Base-by-base conservation (phyloP, 2,329 filamentous ascomycete genomes). In the Fusarium guadeloupense region DNA sequence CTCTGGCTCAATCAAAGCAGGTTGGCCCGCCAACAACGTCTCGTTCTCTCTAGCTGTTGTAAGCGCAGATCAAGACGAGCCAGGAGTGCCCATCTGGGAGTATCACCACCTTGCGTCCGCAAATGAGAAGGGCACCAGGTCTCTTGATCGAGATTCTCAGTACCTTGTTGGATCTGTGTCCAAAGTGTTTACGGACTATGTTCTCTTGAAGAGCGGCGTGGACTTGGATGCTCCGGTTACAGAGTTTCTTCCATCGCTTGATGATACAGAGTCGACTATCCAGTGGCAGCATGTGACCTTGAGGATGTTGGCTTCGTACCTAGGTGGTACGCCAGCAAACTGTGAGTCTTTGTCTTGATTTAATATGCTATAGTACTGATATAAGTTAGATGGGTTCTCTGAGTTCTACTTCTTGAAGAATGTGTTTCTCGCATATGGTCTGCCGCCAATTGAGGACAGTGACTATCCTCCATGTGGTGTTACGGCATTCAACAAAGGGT, bases 161-260 rank as follows among this genome's bases (percentile, higher is more conserved):
- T 80, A 78, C 34, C 67, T 79, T 4, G 72, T 80, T 26, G 78
- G 76, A 0, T 80, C 76, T 0, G 63, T 80, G 6, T 74, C 73
- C 0, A 80, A 80, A 16, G 69, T 77, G 0, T 64, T 80, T 21
- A 74, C 78, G 0, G 75, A 72, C 13, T 70, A 78, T 12, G 19
- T 78, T 1, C 42, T 79, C 14, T 46, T 80, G 3, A 74, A 74
- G 35, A 75, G 71, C 14, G 72, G 72, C 0, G 44, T 79, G 4
- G 56, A 76, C 25, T 25, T 76, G 1, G 72, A 77, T 23, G 61
- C 66, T 1, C 63, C 73, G 0, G 62, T 79, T 4, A 75, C 72
- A 0, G 65, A 75, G 26, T 77, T 70, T 28, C 58, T 81, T 5
- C 76, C 76, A 0, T 57, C 63, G 9, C 68, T 80, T 8, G 46